A percentile compares a stretch with the other conserved stretches of the same genome.
These are phyloP conservation scores for Hippophae tibetana DNA, from an alignment of 306 rosid genomes.

Conservation along the genomic window DNA sequence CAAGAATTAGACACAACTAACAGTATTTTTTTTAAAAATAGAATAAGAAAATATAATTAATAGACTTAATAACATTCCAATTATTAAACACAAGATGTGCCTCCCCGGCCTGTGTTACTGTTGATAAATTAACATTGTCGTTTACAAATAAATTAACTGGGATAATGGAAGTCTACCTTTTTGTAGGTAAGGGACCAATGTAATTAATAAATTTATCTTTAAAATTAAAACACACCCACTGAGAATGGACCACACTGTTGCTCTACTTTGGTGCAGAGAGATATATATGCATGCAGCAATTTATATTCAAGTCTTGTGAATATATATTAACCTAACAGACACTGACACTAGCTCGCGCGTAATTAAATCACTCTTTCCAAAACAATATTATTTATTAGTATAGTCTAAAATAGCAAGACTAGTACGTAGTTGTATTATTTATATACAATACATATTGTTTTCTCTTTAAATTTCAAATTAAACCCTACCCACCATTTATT, in stretches of 20 bases:
- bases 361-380: conserved; percentile 28
- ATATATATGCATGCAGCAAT: conserved; percentile 45
- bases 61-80: too few species aligned
- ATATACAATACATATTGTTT: too few species aligned
- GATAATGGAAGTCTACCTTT: conserved; percentile 31
- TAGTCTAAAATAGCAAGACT: too few species aligned
- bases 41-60: too few species aligned
- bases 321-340: conserved; percentile 8
- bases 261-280: conserved; percentile 50
- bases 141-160: conserved; percentile 31
- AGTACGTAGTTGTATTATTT: too few species aligned
- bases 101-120: conserved; percentile 42
- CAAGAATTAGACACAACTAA: too few species aligned
- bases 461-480: too few species aligned
- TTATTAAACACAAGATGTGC: neutral
- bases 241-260: conserved; percentile 63
- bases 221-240: conserved; percentile 24
- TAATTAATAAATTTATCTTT: conserved; percentile 2
- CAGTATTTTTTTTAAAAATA: too few species aligned
- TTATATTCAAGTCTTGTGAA: conserved; percentile 13
- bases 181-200: conserved; percentile 57
- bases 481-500: too few species aligned
- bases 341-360: conserved; percentile 12
- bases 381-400: conserved; percentile 21
- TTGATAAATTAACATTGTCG: conserved; percentile 38